Conservation (phyloP, 768 basidiomycete genomes). For the Boletus coccyginus region DNA sequence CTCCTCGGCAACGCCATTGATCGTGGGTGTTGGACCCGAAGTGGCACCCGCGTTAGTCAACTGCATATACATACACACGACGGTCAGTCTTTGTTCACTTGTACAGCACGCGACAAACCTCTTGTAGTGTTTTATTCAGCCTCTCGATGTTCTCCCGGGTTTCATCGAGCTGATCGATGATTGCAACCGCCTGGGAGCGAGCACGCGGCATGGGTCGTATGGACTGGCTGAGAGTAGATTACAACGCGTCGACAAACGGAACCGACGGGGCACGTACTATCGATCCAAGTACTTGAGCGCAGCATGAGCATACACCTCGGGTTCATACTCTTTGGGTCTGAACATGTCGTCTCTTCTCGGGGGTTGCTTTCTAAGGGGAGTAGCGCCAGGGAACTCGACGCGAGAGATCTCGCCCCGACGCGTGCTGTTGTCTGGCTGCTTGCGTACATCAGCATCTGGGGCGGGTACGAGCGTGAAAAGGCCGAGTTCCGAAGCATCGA, state of each 20-base stretch:
- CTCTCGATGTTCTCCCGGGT: slow-evolving; percentile 36
- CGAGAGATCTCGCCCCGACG: slow-evolving; percentile 52
- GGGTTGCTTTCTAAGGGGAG: slow-evolving; percentile 55
- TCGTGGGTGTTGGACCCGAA: slow-evolving; percentile 23
- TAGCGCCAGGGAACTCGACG: slow-evolving; percentile 65
- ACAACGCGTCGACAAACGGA: slow-evolving; percentile 21
- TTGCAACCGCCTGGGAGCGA: slow-evolving; percentile 36
- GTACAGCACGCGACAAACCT: slow-evolving; percentile 33
- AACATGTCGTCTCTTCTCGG: slow-evolving; percentile 37
- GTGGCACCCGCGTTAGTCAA: slow-evolving; percentile 15
- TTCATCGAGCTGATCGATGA: slow-evolving; percentile 39
- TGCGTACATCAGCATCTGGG: slow-evolving; percentile 32
- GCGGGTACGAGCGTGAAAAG: slow-evolving; percentile 60
- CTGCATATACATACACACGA: background rate
- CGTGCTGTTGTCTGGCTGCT: slow-evolving; percentile 22
- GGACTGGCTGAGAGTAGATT: slow-evolving; percentile 37
- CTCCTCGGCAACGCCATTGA: slow-evolving; percentile 36
- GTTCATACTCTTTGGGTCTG: slow-evolving; percentile 49
- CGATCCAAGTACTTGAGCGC: slow-evolving; percentile 74
- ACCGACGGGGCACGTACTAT: slow-evolving; percentile 51
- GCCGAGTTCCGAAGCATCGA: slow-evolving; percentile 74
- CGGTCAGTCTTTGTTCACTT: slow-evolving; percentile 3
- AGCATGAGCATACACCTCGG: slow-evolving; percentile 74
- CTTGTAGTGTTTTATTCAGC: slow-evolving; percentile 36
- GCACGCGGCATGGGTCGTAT: slow-evolving; percentile 50